phyloP scores from a whole-genome alignment of 768 basidiomycete species.

The Tulasnella calospora region DNA sequence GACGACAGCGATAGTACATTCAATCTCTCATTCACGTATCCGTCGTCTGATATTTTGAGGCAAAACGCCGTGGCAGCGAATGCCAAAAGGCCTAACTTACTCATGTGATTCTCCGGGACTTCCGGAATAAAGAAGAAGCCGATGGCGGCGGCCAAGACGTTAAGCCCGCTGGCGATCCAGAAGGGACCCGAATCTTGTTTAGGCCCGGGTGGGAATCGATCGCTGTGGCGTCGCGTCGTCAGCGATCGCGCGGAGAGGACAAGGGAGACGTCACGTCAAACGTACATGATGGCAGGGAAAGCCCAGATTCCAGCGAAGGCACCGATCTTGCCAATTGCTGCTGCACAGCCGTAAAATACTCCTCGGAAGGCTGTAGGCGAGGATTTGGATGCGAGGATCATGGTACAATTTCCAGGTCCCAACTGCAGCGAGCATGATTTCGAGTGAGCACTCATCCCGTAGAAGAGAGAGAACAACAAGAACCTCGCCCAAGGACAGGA shows the following conservation, averaged over 20 bases:
- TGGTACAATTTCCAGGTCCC: constrained; percentile 80
- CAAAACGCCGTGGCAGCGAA: constrained; percentile 20
- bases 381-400: constrained; percentile 77
- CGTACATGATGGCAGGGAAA: constrained; percentile 28
- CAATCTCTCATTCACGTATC: no score
- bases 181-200: constrained; percentile 76
- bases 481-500: constrained; percentile 79
- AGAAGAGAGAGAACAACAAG: neutral
- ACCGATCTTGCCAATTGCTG: constrained; percentile 56
- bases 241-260: neutral
- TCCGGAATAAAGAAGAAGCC: constrained; percentile 72
- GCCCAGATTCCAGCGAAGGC: constrained; percentile 58
- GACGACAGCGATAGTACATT: no score
- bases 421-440: constrained; percentile 29
- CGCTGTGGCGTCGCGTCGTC: neutral
- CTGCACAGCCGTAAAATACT: constrained; percentile 66
- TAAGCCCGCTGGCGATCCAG: constrained; percentile 81
- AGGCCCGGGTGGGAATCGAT: constrained; percentile 33
- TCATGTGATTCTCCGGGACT: constrained; percentile 54
- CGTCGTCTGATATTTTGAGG: no score
- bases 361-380: constrained; percentile 83
- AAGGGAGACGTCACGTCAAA: neutral
- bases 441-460: neutral
- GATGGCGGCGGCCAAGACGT: constrained; percentile 68
- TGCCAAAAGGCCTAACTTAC: neutral